Percentiles rank a stretch among this genome's conserved stretches.
Evolutionary conservation across 768 basidiomycete genomes (phyloP).

Genomic region (Rhizopogon sp.): DNA sequence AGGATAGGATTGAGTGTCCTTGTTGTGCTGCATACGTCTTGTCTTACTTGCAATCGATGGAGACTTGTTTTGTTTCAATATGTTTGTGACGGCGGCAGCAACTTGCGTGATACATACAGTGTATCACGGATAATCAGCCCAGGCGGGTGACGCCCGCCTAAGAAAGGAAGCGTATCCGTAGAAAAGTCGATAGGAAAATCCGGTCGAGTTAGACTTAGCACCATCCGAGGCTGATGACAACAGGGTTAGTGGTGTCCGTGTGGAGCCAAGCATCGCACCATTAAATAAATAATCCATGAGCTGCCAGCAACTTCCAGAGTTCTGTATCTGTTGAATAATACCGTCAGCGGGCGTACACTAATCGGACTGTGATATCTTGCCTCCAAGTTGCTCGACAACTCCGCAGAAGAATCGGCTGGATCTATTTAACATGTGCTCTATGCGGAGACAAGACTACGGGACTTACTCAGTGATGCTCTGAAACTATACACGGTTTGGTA

Average conservation of each 20-base stretch:
- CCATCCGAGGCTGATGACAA: slow-evolving; percentile 45
- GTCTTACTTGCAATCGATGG: too few relatives aligned
- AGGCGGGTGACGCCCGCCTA: too few relatives aligned
- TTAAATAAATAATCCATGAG: slow-evolving; percentile 58
- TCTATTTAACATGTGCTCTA: slow-evolving; percentile 3
- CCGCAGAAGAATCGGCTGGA: slow-evolving; percentile 68
- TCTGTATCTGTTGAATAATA: slow-evolving; percentile 33
- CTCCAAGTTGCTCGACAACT: slow-evolving; percentile 59
- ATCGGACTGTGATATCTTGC: slow-evolving; percentile 25
- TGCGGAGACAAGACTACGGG: background rate
- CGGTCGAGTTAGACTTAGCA: slow-evolving; percentile 45
- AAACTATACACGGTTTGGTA: slow-evolving; percentile 66
- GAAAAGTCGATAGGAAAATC: slow-evolving; percentile 74
- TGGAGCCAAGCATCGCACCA: slow-evolving; percentile 8
- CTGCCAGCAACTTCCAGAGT: slow-evolving; percentile 52
- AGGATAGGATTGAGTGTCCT: too few relatives aligned
- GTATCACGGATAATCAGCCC: too few relatives aligned
- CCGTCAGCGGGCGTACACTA: background rate
- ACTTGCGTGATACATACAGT: too few relatives aligned
- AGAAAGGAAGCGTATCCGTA: slow-evolving; percentile 16
- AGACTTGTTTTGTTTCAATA: too few relatives aligned
- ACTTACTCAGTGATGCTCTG: slow-evolving; percentile 59
- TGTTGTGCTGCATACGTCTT: too few relatives aligned
- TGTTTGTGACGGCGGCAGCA: too few relatives aligned
- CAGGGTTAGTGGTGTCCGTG: background rate